These are phyloP conservation scores for Cymbopogon flexuosus DNA, from an alignment of 202 grass and related monocot species.

Conservation along the genomic window DNA sequence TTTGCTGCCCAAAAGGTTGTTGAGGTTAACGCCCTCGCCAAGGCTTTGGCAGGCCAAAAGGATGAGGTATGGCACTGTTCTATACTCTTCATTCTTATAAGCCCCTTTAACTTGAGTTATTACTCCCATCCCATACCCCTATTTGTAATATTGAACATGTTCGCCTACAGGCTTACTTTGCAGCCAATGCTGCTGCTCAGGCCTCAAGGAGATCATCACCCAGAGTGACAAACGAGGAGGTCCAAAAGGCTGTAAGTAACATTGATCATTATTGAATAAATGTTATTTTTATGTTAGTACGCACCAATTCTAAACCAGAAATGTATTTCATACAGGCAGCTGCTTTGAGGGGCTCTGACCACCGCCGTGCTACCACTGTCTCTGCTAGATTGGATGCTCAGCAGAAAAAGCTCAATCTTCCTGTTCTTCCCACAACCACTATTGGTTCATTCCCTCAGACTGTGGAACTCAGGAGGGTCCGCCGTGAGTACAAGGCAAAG, in stretches of 20 bases:
- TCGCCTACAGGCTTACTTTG: slow-evolving; percentile 69
- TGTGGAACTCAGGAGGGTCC: slow-evolving; percentile 82
- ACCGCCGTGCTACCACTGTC: slow-evolving; percentile 75
- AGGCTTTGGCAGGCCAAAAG: slow-evolving; percentile 67
- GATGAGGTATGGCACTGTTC: slow-evolving; percentile 49
- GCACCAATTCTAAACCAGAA: slow-evolving; percentile 9
- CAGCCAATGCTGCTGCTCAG: slow-evolving; percentile 78
- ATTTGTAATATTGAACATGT: slow-evolving; percentile 27
- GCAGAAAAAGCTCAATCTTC: slow-evolving; percentile 96
- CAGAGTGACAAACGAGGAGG: slow-evolving; percentile 85
- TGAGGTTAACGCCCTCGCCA: slow-evolving; percentile 90
- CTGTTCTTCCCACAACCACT: slow-evolving; percentile 82
- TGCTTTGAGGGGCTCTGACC: slow-evolving; percentile 91
- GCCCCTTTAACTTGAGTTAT: background rate
- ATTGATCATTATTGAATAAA: slow-evolving; percentile 13
- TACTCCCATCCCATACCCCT: background rate
- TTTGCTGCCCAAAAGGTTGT: slow-evolving; percentile 98
- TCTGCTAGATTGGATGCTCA: slow-evolving; percentile 77
- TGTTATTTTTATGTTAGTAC: background rate
- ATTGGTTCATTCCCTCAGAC: slow-evolving; percentile 96
- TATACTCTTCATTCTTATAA: slow-evolving; percentile 3
- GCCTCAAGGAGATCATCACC: slow-evolving; percentile 85
- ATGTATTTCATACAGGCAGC: slow-evolving; percentile 53
- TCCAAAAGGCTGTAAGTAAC: slow-evolving; percentile 84
- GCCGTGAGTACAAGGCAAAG: slow-evolving; percentile 91